phyloP scores from a whole-genome alignment of 2,329 filamentous ascomycete species.

The Ploettnerulaceae sp. region DNA sequence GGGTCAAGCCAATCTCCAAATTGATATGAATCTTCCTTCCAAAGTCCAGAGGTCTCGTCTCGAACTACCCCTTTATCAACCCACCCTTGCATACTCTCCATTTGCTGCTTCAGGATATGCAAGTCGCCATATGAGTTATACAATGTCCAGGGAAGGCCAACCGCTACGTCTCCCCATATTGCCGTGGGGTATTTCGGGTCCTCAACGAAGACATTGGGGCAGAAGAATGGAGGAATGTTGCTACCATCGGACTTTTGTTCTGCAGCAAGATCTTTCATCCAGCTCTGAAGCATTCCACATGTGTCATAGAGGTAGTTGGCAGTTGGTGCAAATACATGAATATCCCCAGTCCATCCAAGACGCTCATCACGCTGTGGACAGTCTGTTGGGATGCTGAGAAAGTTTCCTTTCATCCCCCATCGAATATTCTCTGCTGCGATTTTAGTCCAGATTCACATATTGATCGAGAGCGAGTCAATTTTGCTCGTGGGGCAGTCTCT shows the following conservation, averaged over 20 bases:
- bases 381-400: conserved; percentile 42
- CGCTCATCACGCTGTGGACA: conserved; percentile 45
- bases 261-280: conserved; percentile 33
- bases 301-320: conserved; percentile 40
- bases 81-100: conserved; percentile 39
- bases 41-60: conserved; percentile 36
- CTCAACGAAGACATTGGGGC: conserved; percentile 19
- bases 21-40: conserved; percentile 35
- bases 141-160: conserved; percentile 40
- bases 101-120: conserved; percentile 37
- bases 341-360: conserved; percentile 44
- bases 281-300: conserved; percentile 38
- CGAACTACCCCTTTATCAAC: conserved; percentile 35
- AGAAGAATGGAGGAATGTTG: conserved; percentile 20
- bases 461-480: neutral
- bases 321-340: conserved; percentile 41
- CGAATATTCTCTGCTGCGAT: conserved; percentile 34
- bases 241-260: conserved; percentile 34
- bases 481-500: too few species aligned
- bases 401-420: conserved; percentile 45
- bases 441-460: neutral
- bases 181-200: conserved; percentile 21
- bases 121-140: conserved; percentile 39
- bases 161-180: conserved; percentile 41
- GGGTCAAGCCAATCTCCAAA: conserved; percentile 47